Base-by-base conservation (phyloP, 2,329 filamentous ascomycete species). In the Fusarium newnesense region DNA sequence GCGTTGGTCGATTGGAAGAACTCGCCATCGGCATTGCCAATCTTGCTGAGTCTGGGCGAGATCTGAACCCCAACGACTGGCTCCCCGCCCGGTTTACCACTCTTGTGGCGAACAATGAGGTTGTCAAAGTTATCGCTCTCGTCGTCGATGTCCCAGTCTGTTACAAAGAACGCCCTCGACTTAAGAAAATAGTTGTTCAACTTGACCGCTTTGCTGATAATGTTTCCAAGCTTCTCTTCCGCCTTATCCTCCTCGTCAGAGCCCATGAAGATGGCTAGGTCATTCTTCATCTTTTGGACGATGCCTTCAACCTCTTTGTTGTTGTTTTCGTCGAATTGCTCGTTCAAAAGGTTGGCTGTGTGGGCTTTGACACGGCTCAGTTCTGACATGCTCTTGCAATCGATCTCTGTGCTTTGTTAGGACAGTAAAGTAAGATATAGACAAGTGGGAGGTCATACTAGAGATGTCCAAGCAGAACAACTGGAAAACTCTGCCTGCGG, bases 121-220 rank as follows among this genome's bases (percentile, higher is more conserved):
- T 57, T 12, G 4, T 62, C 60, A 11, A 39, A 34, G 11, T 57
- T 30, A n/a, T 61, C 30, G 34, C 37, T 37, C 5, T 69, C 39
- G 5, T 42, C 10, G 0, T 15, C 13, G 24, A n/a, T 28, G 19
- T 50, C 8, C 36, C 34, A 34, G 39, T 28, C 56, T 7, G 46
- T 42, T 6, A 73, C 13, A 21, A 62, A 74, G 32, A 75, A 72
- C 2, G 72, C 72, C 21, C 42, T 65, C 7, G 72, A 74, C 28
- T 52, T 59, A 42, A 74, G 24, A 26, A 74, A 67, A 5, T 26
- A 37, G 8, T 2, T 26, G 32, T 75, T 75, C 5, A 74, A 18
- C 10, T 11, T 1, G 13, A 58, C 26, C 16, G 72, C 72, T 53
- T 16, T 56, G 8, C 18, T 0, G 24, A 74, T 36, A 24, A 74